Base-by-base conservation (phyloP, 192 early-diverging fungal genomes). In the Backusella circina region DNA sequence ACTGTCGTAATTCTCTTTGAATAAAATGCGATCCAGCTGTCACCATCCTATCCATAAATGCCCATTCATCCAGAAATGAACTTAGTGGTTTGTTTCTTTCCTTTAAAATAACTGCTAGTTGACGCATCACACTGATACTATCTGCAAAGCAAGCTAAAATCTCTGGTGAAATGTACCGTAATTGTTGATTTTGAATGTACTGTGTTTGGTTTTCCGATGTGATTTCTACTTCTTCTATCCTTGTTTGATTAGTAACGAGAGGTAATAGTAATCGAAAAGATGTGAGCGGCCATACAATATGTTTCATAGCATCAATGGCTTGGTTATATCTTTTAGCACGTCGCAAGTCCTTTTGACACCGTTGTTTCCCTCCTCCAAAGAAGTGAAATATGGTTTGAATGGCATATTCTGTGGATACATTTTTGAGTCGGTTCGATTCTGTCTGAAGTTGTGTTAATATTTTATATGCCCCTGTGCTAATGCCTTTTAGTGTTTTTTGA, bases 301-400 rank as follows among this genome's bases (percentile, higher is more conserved):
- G 21, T 2, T 66, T 74, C 57, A 74, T 74, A 1, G 61, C 73
- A 37, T 65, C 61, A 33, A 74, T 61, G 3, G 37, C 64, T 21
- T 74, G 37, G 32, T 65, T 65, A 9, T 74, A 74, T 66, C 64
- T 65, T 23, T 74, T 74, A 16, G 73, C 28, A 41, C 61, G 61
- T 31, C 38, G 16, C n/a, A 74, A 38, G 35, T 74, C 64, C 15
- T 39, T 21, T 32, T 41, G 35, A 12, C 73, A 66, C 41, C 36
- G 10, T 23, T 64, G 36, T 41, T 39, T 64, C 10, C 73, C 64
- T 5, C 64, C 37, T 5, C 73, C 64, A 65, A 74, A 41, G 23
- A 74, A 38, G 32, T 37, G 54, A 67, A 66, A 66, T 44, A 74
- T 16, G 15, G 38, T 74, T 15, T 37, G 33, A 32, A 74, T 36